phyloP scores from a whole-genome alignment of 495 filamentous ascomycete genomes.

The Glutinoglossum americanum region DNA sequence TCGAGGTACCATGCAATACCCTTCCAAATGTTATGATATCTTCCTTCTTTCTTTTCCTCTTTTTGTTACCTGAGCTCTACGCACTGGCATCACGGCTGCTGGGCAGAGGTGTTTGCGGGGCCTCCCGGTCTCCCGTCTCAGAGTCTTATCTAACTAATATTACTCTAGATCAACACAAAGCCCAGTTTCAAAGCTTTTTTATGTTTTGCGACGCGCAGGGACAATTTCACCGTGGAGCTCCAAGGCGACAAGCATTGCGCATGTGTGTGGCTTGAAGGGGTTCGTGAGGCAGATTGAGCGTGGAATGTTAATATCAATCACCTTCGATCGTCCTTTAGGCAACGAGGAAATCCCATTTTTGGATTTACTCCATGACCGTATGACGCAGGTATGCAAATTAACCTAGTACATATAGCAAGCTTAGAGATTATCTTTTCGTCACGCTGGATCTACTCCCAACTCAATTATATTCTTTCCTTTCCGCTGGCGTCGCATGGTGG shows the following conservation, averaged over 20 bases:
- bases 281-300: conserved; percentile 70
- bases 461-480: too few species aligned
- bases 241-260: conserved; percentile 78
- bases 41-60: neutral
- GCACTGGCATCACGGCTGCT: neutral
- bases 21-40: neutral
- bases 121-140: neutral
- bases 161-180: neutral
- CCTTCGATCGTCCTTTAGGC: conserved; percentile 29
- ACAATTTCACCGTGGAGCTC: conserved; percentile 96
- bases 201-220: conserved; percentile 53
- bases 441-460: too few species aligned
- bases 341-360: conserved; percentile 33
- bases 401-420: neutral
- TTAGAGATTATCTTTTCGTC: too few species aligned
- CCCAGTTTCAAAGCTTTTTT: conserved; percentile 22
- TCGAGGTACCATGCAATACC: neutral
- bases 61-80: too few species aligned
- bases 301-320: conserved; percentile 47
- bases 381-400: conserved; percentile 33
- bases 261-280: conserved; percentile 65
- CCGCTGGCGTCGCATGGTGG: neutral
- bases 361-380: conserved; percentile 69
- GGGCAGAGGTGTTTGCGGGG: too few species aligned
- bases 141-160: neutral